Conservation (phyloP, 352 stramenopile genomes). For the Phytophthora lateralis region DNA sequence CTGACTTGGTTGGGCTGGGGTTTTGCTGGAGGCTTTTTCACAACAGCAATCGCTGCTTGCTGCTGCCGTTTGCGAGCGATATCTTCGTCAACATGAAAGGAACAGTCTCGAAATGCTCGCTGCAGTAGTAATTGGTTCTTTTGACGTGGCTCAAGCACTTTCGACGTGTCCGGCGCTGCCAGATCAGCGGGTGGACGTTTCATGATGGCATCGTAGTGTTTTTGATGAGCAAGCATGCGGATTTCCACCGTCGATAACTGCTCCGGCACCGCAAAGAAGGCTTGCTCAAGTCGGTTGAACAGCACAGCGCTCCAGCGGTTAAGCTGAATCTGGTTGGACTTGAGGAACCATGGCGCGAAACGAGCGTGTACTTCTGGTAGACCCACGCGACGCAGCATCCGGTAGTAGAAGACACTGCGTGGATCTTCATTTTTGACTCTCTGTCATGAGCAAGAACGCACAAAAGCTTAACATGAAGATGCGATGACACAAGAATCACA, state of each 20-base stretch:
- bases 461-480: background rate
- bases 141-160: conserved; percentile 41
- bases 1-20: conserved; percentile 22
- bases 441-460: conserved; percentile 28
- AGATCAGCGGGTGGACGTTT: conserved; percentile 21
- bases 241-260: conserved; percentile 67
- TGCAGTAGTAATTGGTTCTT: conserved; percentile 66
- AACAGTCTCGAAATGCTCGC: conserved; percentile 72
- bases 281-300: conserved; percentile 67
- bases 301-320: conserved; percentile 71
- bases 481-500: background rate
- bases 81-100: conserved; percentile 55
- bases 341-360: conserved; percentile 81
- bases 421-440: conserved; percentile 70
- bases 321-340: conserved; percentile 74
- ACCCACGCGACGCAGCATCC: conserved; percentile 74
- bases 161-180: conserved; percentile 10
- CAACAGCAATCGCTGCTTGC: conserved; percentile 13
- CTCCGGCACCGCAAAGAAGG: conserved; percentile 61
- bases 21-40: conserved; percentile 27
- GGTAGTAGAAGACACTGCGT: conserved; percentile 75
- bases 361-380: conserved; percentile 74
- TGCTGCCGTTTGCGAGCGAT: conserved; percentile 25
- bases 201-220: conserved; percentile 50
- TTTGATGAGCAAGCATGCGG: conserved; percentile 61